Percentiles rank a stretch among this genome's conserved stretches.
Evolutionary conservation across 192 early-diverging fungal species (phyloP).

Genomic region (Coemansia sp.): DNA sequence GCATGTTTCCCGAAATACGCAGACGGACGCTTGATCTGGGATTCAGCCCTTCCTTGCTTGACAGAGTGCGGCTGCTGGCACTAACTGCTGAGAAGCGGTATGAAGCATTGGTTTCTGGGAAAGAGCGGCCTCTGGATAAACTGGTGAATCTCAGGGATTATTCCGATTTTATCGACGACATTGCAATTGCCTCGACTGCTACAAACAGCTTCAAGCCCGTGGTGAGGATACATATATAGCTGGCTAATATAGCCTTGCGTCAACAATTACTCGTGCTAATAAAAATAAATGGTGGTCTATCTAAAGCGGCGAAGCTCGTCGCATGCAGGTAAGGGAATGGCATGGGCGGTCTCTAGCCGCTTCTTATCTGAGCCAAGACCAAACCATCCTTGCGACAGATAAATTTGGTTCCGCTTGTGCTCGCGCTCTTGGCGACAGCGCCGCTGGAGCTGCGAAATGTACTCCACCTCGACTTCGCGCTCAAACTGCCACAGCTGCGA

Average conservation of each 20-base stretch:
- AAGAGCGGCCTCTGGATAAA: not conserved
- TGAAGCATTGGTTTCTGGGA: not conserved
- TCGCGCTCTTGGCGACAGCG: slow-evolving; percentile 69
- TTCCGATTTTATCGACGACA: not conserved
- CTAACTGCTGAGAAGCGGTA: slow-evolving; percentile 9
- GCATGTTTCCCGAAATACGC: slow-evolving; percentile 21
- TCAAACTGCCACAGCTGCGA: slow-evolving; percentile 68
- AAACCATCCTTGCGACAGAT: slow-evolving; percentile 70
- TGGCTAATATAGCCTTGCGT: not conserved
- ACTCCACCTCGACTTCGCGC: slow-evolving; percentile 68
- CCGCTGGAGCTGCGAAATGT: slow-evolving; percentile 63
- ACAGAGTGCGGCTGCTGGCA: slow-evolving; percentile 10
- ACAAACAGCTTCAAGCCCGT: not conserved
- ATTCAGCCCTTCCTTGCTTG: not conserved
- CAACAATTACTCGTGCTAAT: not conserved
- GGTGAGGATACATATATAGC: not conserved
- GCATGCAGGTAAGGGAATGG: slow-evolving; percentile 67
- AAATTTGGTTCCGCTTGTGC: slow-evolving; percentile 54
- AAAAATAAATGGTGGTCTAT: slow-evolving; percentile 18
- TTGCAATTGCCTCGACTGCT: not conserved
- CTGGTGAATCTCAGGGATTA: not conserved
- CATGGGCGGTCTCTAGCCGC: slow-evolving; percentile 63
- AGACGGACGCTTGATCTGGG: not conserved
- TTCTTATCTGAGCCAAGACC: slow-evolving; percentile 63
- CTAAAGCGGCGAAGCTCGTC: slow-evolving; percentile 64